Evolutionary conservation across 164 flowering plant genomes (phyloP).

Genomic region (Annona squamosa): DNA sequence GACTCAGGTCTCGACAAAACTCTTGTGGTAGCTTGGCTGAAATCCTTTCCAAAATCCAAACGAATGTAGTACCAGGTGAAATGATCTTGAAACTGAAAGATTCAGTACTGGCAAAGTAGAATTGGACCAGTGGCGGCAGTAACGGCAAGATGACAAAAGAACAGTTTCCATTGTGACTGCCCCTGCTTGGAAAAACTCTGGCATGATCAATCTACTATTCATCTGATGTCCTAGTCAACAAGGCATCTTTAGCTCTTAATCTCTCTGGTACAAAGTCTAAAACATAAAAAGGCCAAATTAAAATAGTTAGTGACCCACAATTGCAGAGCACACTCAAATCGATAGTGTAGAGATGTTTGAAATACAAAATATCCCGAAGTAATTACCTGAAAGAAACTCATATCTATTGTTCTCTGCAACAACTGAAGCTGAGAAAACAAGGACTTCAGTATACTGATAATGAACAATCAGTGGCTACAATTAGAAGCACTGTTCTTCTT

Average conservation of each 20-base stretch:
- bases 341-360: background rate
- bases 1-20: too few species aligned
- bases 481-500: background rate
- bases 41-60: too few species aligned
- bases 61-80: too few species aligned
- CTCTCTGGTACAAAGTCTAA: constrained; percentile 78
- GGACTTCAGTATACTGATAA: background rate
- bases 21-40: too few species aligned
- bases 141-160: too few species aligned
- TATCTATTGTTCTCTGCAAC: constrained; percentile 52
- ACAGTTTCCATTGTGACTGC: background rate
- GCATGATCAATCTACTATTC: background rate
- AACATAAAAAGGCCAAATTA: background rate
- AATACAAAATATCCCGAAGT: background rate
- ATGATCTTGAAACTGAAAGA: too few species aligned
- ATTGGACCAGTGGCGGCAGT: too few species aligned
- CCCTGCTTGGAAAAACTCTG: background rate
- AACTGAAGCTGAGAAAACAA: constrained; percentile 49
- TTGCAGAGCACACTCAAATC: background rate
- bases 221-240: constrained; percentile 20
- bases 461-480: background rate
- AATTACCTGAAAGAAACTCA: constrained; percentile 73
- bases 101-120: too few species aligned
- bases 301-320: background rate
- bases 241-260: constrained; percentile 62